These are phyloP conservation scores for Grammothele lineata DNA, from an alignment of 768 basidiomycete species.

Conservation along the genomic window DNA sequence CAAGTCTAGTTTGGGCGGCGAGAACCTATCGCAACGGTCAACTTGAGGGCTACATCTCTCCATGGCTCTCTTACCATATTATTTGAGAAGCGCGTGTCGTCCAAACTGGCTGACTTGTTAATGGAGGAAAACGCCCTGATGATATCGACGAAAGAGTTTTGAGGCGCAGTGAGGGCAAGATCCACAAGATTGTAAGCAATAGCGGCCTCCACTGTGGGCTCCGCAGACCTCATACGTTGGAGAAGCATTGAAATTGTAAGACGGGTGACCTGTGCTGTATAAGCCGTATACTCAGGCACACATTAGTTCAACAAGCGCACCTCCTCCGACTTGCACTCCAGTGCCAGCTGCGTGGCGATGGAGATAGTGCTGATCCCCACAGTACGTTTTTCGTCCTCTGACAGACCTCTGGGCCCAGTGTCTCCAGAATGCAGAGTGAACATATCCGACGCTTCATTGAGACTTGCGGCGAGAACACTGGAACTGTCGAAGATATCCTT, in stretches of 20 bases:
- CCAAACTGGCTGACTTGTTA: constrained; percentile 81
- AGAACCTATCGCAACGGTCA: constrained; percentile 57
- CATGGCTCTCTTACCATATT: constrained; percentile 85
- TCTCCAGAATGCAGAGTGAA: constrained; percentile 56
- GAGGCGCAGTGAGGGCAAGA: constrained; percentile 75
- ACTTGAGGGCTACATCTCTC: no score
- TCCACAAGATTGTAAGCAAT: constrained; percentile 92
- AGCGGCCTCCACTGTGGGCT: constrained; percentile 85
- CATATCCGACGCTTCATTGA: constrained; percentile 36
- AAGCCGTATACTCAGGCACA: neutral
- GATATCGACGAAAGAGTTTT: constrained; percentile 76
- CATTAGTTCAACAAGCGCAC: constrained; percentile 32
- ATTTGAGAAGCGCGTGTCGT: constrained; percentile 84
- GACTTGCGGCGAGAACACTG: constrained; percentile 32
- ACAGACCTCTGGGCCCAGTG: constrained; percentile 57
- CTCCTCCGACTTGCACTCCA: constrained; percentile 86
- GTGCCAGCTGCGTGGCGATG: constrained; percentile 80
- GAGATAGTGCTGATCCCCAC: constrained; percentile 90
- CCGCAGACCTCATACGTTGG: constrained; percentile 80
- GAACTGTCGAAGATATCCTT: constrained; percentile 64
- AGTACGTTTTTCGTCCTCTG: constrained; percentile 80
- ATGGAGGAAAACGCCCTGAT: constrained; percentile 80
- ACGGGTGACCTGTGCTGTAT: constrained; percentile 60
- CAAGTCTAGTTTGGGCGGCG: constrained; percentile 86
- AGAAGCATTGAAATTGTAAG: constrained; percentile 91